These are phyloP conservation scores for Trichoderma reesei DNA, from an alignment of 495 filamentous ascomycete species.

Conservation along the genomic window DNA sequence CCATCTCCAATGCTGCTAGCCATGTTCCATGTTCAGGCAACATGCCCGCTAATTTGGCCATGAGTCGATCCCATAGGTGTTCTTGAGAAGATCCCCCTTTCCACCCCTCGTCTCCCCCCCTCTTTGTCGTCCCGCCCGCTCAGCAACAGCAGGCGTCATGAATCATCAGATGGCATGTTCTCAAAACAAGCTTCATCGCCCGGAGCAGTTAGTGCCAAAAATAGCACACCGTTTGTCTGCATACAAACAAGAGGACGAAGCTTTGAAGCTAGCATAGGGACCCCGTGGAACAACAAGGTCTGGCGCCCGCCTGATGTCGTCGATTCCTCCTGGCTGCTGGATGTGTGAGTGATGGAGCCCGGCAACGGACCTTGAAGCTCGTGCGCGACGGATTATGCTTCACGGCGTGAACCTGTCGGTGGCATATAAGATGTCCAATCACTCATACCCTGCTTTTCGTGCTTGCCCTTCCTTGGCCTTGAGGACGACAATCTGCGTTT, in stretches of 20 bases:
- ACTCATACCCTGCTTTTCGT: not conserved
- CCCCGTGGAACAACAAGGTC: not conserved
- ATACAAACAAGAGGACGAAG: not conserved
- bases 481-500: slow-evolving; percentile 1
- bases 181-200: not conserved
- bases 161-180: not conserved
- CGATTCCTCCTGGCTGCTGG: not conserved
- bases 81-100: not conserved
- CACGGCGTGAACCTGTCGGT: too few relatives aligned
- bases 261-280: slow-evolving; percentile 2
- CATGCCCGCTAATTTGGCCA: not conserved
- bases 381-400: too few relatives aligned
- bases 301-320: not conserved
- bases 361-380: too few relatives aligned
- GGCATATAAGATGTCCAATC: too few relatives aligned
- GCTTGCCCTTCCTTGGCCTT: not conserved
- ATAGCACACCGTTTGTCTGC: not conserved
- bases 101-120: too few relatives aligned
- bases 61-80: not conserved
- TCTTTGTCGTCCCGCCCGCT: not conserved
- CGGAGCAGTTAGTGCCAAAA: not conserved
- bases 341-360: too few relatives aligned
- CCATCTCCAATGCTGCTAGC: not conserved
- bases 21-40: not conserved
- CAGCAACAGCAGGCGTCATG: not conserved